Conservation (phyloP, 2,329 filamentous ascomycete genomes). For the Colletotrichum salicis region DNA sequence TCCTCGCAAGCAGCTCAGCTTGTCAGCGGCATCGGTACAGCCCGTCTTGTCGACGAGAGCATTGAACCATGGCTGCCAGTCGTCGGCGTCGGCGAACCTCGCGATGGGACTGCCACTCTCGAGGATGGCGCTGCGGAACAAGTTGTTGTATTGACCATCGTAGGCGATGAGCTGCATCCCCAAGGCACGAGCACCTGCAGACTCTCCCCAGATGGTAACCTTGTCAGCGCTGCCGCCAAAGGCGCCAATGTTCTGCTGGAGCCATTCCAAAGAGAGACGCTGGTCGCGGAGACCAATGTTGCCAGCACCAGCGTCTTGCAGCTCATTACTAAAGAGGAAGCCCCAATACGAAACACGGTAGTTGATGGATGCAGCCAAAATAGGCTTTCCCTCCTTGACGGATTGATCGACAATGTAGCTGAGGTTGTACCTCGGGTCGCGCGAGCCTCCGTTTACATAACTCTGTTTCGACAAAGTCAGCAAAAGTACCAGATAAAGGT, state of each 20-base stretch:
- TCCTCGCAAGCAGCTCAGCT: conserved; percentile 64
- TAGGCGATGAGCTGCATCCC: conserved; percentile 72
- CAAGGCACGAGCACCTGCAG: conserved; percentile 68
- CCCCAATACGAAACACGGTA: conserved; percentile 72
- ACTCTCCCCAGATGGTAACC: conserved; percentile 74
- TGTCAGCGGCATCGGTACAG: conserved; percentile 55
- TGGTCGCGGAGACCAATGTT: conserved; percentile 73
- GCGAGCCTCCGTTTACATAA: conserved; percentile 47
- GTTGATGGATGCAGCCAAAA: conserved; percentile 73
- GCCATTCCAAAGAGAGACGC: conserved; percentile 69
- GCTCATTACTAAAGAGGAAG: conserved; percentile 67
- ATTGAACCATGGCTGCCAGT: conserved; percentile 50
- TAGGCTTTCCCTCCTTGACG: conserved; percentile 59
- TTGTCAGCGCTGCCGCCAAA: conserved; percentile 74
- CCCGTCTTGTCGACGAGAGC: conserved; percentile 31
- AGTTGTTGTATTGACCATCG: conserved; percentile 67
- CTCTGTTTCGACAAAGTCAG: conserved; percentile 22
- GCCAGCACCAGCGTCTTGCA: conserved; percentile 62
- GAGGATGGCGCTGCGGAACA: conserved; percentile 76
- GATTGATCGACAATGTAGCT: conserved; percentile 46
- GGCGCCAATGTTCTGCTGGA: conserved; percentile 69
- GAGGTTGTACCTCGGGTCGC: conserved; percentile 47
- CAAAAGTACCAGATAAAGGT: neutral
- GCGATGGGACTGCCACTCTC: conserved; percentile 66
- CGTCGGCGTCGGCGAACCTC: conserved; percentile 58